phyloP scores from a whole-genome alignment of 352 stramenopile species.

The Globisporangium camurandrum region DNA sequence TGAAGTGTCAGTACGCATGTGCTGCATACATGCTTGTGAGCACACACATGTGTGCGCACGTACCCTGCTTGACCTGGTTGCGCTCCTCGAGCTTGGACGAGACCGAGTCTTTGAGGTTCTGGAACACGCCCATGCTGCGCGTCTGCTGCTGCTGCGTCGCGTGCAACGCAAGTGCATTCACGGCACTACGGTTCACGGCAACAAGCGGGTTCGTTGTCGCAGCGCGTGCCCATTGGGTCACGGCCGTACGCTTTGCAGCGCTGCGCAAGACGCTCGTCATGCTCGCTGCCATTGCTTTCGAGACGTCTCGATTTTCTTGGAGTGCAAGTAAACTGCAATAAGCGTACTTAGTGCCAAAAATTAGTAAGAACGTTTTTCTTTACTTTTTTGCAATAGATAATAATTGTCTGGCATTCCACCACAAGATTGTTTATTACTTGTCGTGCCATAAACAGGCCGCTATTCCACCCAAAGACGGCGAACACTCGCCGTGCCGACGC shows the following conservation, averaged over 20 bases:
- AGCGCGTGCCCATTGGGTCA: conserved; percentile 17
- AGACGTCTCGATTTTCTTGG: too few relatives aligned
- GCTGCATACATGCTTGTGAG: neutral
- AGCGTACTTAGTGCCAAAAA: too few relatives aligned
- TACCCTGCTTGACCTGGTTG: conserved; percentile 74
- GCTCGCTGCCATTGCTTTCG: conserved; percentile 11
- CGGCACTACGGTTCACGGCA: conserved; percentile 5
- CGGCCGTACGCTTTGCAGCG: conserved; percentile 23
- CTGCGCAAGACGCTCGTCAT: conserved; percentile 19
- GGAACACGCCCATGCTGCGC: conserved; percentile 70
- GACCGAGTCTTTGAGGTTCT: conserved; percentile 62
- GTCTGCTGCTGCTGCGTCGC: conserved; percentile 18
- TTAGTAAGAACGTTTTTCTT: too few relatives aligned
- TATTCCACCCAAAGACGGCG: too few relatives aligned
- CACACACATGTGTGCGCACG: neutral
- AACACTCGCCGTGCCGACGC: too few relatives aligned
- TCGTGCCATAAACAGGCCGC: too few relatives aligned
- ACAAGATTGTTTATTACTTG: too few relatives aligned
- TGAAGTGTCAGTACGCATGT: neutral
- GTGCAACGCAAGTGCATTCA: neutral
- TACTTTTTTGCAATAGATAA: too few relatives aligned
- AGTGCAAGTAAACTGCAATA: too few relatives aligned
- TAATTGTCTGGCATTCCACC: too few relatives aligned
- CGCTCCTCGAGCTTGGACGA: conserved; percentile 73
- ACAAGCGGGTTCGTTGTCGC: conserved; percentile 7